Conservation (phyloP, 352 stramenopile species). For the Phytophthora europaea region DNA sequence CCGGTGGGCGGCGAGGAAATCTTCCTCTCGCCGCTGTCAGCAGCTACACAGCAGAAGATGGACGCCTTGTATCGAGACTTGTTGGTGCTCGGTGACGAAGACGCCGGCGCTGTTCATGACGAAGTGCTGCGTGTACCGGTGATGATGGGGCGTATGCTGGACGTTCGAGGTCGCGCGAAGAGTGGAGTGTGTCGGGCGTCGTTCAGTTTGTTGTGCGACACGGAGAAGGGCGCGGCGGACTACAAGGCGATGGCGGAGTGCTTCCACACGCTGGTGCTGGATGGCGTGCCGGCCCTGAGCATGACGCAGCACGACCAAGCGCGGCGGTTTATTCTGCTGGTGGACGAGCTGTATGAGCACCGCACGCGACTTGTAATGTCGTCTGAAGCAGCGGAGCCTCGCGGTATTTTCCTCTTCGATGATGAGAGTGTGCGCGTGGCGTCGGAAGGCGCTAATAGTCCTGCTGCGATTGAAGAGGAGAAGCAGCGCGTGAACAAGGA, state of each 20-base stretch:
- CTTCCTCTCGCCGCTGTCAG: constrained; percentile 68
- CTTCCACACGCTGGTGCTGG: constrained; percentile 94
- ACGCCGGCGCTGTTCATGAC: constrained; percentile 13
- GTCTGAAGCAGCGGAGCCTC: constrained; percentile 44
- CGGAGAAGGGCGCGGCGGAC: constrained; percentile 94
- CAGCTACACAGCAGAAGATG: constrained; percentile 43
- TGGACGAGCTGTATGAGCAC: constrained; percentile 98
- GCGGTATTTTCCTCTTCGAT: constrained; percentile 81
- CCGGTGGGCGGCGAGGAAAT: constrained; percentile 41
- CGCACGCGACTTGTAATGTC: constrained; percentile 69
- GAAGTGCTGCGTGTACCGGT: constrained; percentile 68
- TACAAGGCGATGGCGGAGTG: constrained; percentile 94
- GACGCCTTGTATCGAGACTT: constrained; percentile 56
- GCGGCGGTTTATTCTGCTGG: constrained; percentile 97
- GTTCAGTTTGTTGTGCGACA: constrained; percentile 96
- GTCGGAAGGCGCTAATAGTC: constrained; percentile 34
- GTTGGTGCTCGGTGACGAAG: constrained; percentile 23
- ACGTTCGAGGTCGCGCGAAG: constrained; percentile 48
- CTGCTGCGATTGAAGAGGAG: constrained; percentile 39
- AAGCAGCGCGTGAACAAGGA: constrained; percentile 56
- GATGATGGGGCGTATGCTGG: constrained; percentile 80
- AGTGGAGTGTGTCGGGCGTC: constrained; percentile 75
- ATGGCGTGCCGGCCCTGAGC: constrained; percentile 87
- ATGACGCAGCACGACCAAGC: constrained; percentile 92
- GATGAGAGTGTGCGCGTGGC: constrained; percentile 46